Percentiles rank a stretch among this genome's conserved stretches.
Evolutionary conservation across 805 yeast species (phyloP).

Genomic region (Phaffomyces thermotolerans): DNA sequence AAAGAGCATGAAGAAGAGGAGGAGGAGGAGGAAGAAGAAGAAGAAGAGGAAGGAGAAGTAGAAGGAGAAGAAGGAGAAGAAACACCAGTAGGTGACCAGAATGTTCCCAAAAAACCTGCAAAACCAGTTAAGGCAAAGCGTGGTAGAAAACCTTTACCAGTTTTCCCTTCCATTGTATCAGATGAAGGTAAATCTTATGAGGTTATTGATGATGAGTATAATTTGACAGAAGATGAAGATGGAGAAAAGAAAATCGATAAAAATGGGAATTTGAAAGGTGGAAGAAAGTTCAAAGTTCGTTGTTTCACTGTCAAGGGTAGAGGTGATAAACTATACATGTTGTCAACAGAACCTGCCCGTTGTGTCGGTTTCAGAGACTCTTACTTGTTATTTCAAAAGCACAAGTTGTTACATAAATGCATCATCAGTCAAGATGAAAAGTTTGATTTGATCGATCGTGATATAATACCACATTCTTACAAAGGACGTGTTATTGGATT

Average conservation of each 20-base stretch:
- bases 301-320: constrained; percentile 51
- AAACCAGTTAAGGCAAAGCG: constrained; percentile 28
- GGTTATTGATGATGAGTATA: constrained; percentile 70
- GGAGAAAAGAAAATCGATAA: constrained; percentile 71
- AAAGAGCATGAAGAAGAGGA: constrained; percentile 20
- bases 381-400: constrained; percentile 81
- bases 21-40: constrained; percentile 24
- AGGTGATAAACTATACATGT: constrained; percentile 76
- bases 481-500: constrained; percentile 85
- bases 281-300: constrained; percentile 65
- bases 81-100: not conserved
- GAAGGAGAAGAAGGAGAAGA: constrained; percentile 19
- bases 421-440: constrained; percentile 73
- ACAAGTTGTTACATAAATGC: constrained; percentile 65
- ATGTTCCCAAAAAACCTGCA: constrained; percentile 1
- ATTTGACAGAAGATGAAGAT: constrained; percentile 64
- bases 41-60: constrained; percentile 22
- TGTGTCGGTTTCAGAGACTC: constrained; percentile 92
- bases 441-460: constrained; percentile 71
- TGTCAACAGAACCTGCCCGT: constrained; percentile 94
- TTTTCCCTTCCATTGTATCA: constrained; percentile 38
- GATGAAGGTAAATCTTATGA: constrained; percentile 61
- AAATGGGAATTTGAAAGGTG: constrained; percentile 63
- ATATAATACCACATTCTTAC: constrained; percentile 80
- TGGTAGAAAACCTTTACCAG: constrained; percentile 33